These are phyloP conservation scores for Cephaloascus albidus DNA, from an alignment of 805 yeast species.

Conservation along the genomic window DNA sequence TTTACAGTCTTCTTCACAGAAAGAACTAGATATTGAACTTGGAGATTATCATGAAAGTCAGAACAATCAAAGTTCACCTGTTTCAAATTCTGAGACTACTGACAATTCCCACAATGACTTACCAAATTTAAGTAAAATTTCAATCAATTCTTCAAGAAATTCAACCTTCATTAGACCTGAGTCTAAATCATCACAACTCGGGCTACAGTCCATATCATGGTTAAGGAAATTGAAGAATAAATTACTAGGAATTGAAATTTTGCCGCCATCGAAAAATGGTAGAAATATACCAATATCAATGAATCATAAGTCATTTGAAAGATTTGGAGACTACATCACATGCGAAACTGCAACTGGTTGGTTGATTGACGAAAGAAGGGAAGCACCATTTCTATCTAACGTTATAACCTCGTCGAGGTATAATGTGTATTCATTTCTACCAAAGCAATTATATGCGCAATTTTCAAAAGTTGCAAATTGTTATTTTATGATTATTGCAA, in stretches of 20 bases:
- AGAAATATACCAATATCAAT: conserved; percentile 63
- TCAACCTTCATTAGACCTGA: conserved; percentile 7
- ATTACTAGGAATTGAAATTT: conserved; percentile 34
- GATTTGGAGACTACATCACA: conserved; percentile 15
- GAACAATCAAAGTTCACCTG: no score
- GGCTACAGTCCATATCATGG: conserved; percentile 6
- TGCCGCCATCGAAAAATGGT: conserved; percentile 57
- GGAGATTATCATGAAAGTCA: not conserved
- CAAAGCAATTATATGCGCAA: conserved; percentile 83
- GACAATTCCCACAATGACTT: conserved; percentile 6
- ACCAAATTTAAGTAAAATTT: conserved; percentile 10
- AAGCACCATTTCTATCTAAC: conserved; percentile 54
- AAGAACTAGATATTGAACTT: not conserved
- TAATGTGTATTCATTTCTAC: conserved; percentile 70
- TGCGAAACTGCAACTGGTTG: conserved; percentile 8
- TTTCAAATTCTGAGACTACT: not conserved
- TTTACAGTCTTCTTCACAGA: not conserved
- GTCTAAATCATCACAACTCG: conserved; percentile 8
- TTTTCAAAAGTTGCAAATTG: conserved; percentile 89
- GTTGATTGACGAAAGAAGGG: conserved; percentile 62
- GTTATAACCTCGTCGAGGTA: conserved; percentile 81
- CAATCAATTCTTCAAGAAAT: conserved; percentile 13
- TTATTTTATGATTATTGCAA: conserved; percentile 82
- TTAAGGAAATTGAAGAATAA: conserved; percentile 17
- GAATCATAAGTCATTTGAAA: conserved; percentile 21